Evolutionary conservation across 2,329 filamentous ascomycete genomes (phyloP), one percentile per base, ranked within the genome.

Genomic region (Xylaria sp.): DNA sequence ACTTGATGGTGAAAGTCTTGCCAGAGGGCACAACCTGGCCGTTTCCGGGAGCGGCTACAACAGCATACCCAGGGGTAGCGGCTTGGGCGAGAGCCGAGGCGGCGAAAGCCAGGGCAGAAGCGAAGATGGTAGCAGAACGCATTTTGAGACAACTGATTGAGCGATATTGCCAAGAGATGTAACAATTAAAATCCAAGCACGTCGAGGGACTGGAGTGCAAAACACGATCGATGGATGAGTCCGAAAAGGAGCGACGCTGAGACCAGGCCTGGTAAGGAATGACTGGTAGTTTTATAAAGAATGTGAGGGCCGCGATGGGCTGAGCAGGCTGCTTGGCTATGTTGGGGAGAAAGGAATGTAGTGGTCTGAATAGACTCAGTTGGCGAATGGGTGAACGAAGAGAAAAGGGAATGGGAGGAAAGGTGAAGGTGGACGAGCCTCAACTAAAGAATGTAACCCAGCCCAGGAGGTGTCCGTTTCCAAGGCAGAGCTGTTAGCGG

Each of bases 1-100:
- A 90, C 71, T 79, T 77, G 76, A 90, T 82, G 70, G 79, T 78
- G 76, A 83, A 85, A 60, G 80, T 78, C 73, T 80, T 71, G 73
- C 87, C 88, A 48, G 86, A 84, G 36, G 77, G 62, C 70, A 90
- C 70, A 53, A 77, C 68, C 77, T 85, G 78, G 73, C 79, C 79
- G 60, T 80, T 46, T 36, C 74, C 71, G 67, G 88, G 88, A 67
- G 79, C 79, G 73, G 76, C 81, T 76, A 90, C 81, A 75, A 82
- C 78, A 76, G 88, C 83, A 80, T 89, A 90, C 75, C 83, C 84
- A n/a, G 79, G 65, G 57, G 84, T 70, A 55, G 65, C 43, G 43
- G 48, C 85, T 79, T 88, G 86, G 66, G 87, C 87, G 67, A 87
- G 70, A 71, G 78, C 84, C 69, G 83, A 77, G 79, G 81, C 81